Evolutionary conservation across 345 rosid genomes (phyloP).

Genomic region (Citrus maxima): DNA sequence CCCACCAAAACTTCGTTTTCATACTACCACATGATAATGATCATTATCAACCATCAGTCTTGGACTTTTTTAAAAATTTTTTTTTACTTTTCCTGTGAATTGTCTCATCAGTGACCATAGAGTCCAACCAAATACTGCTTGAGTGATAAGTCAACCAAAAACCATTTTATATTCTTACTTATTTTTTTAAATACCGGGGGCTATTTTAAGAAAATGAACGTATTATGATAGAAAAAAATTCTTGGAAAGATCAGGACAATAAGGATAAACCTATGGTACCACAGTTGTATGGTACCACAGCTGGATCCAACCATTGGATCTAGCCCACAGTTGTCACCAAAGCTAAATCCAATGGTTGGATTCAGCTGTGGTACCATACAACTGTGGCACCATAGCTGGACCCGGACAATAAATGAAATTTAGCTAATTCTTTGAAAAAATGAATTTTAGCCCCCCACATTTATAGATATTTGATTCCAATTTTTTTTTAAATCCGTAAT

Average conservation of each 20-base stretch:
- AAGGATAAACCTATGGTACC: too few relatives aligned
- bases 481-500: too few relatives aligned
- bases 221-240: background rate
- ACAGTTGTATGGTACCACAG: too few relatives aligned
- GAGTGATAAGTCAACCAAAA: background rate
- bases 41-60: background rate
- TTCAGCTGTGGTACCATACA: too few relatives aligned
- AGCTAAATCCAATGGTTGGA: too few relatives aligned
- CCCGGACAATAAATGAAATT: background rate
- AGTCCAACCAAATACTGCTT: background rate
- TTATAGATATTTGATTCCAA: background rate
- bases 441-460: background rate
- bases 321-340: too few relatives aligned
- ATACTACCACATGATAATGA: background rate
- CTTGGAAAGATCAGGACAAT: background rate
- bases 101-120: background rate
- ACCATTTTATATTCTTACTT: background rate
- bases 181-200: background rate
- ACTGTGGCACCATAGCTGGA: too few relatives aligned
- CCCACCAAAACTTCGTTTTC: conserved; percentile 1
- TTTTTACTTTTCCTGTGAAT: background rate
- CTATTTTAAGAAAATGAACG: too few relatives aligned
- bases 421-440: background rate
- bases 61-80: background rate
- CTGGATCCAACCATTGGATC: too few relatives aligned